These are phyloP conservation scores for Neospora caninum DNA, from an alignment of 169 alveolate genomes.

Conservation along the genomic window DNA sequence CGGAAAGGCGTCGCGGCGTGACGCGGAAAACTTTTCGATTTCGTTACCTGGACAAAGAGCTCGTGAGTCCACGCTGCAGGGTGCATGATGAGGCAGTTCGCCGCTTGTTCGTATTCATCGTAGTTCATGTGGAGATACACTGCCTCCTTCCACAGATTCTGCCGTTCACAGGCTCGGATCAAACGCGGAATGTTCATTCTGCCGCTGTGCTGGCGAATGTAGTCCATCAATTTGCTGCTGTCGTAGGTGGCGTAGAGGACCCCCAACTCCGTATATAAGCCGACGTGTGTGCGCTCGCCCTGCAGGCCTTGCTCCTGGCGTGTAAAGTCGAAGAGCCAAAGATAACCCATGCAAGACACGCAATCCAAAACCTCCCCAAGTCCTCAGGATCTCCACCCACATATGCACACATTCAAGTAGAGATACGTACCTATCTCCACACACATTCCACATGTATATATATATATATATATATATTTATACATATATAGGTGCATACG, in stretches of 20 bases:
- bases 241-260: constrained; percentile 97
- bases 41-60: constrained; percentile 84
- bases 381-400: neutral
- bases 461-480: neutral
- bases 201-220: constrained; percentile 81
- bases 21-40: neutral
- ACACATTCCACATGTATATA: too few relatives aligned
- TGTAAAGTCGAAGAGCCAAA: neutral
- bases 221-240: constrained; percentile 97
- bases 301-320: constrained; percentile 74
- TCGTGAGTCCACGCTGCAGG: constrained; percentile 97
- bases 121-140: constrained; percentile 95
- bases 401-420: neutral
- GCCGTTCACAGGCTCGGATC: constrained; percentile 90
- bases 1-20: too few relatives aligned
- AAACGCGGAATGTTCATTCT: constrained; percentile 93
- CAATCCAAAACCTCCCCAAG: too few relatives aligned
- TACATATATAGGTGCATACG: neutral
- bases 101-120: constrained; percentile 97
- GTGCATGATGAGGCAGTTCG: constrained; percentile 96
- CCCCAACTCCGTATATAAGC: constrained; percentile 98
- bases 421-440: too few relatives aligned
- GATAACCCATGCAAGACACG: neutral
- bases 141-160: constrained; percentile 77
- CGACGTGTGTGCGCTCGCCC: constrained; percentile 90